These are phyloP conservation scores for Sporobolus alterniflorus DNA, from an alignment of 202 grass and related monocot species.

Conservation along the genomic window DNA sequence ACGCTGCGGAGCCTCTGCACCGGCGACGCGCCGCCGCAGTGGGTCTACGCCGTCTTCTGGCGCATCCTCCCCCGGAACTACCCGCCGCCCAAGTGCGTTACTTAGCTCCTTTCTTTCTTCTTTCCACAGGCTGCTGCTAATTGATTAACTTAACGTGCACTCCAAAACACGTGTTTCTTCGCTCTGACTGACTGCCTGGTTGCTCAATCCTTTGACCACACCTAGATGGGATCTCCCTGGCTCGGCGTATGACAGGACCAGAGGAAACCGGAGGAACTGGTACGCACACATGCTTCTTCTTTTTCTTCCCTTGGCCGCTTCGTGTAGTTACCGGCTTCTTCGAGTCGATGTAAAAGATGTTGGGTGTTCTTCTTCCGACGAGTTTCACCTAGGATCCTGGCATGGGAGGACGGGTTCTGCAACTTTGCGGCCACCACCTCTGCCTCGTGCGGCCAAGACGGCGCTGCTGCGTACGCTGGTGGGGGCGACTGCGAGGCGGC, in stretches of 20 bases:
- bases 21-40: slow-evolving; percentile 61
- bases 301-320: background rate
- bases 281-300: slow-evolving; percentile 27
- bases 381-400: slow-evolving; percentile 69
- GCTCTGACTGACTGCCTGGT: background rate
- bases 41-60: slow-evolving; percentile 98
- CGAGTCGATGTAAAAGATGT: background rate
- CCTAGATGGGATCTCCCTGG: slow-evolving; percentile 98
- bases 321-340: too few species aligned
- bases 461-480: slow-evolving; percentile 5
- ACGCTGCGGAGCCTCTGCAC: slow-evolving; percentile 94
- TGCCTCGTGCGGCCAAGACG: slow-evolving; percentile 41
- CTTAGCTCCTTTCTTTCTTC: background rate
- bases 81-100: slow-evolving; percentile 80
- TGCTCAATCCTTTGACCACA: background rate
- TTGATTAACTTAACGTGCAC: background rate
- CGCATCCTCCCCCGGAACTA: slow-evolving; percentile 97
- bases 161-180: background rate
- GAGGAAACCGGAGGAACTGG: slow-evolving; percentile 99
- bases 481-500: slow-evolving; percentile 34
- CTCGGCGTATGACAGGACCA: slow-evolving; percentile 76
- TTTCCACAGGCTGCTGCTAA: background rate
- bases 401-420: slow-evolving; percentile 99
- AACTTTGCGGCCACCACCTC: slow-evolving; percentile 68
- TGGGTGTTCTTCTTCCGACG: background rate